These are phyloP conservation scores for Ormosia emarginata DNA, from an alignment of 306 rosid genomes.

Conservation along the genomic window DNA sequence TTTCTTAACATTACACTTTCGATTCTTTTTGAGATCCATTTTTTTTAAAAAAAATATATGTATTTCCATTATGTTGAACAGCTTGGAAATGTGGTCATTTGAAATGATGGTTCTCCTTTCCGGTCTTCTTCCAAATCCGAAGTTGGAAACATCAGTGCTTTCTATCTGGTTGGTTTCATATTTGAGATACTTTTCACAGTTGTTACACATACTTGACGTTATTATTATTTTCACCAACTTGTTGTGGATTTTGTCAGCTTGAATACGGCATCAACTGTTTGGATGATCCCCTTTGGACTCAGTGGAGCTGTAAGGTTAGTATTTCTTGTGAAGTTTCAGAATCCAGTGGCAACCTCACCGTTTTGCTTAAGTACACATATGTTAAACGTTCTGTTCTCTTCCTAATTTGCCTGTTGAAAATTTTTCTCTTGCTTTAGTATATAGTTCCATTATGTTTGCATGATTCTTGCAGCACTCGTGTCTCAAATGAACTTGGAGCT, in stretches of 20 bases:
- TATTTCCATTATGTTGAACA: conserved; percentile 31
- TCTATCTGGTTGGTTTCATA: conserved; percentile 50
- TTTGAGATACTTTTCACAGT: neutral
- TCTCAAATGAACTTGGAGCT: conserved; percentile 41
- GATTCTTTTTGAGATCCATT: neutral
- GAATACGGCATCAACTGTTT: conserved; percentile 45
- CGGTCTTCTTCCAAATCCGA: conserved; percentile 68
- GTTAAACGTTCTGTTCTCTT: neutral
- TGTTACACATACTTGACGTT: neutral
- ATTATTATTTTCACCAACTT: neutral
- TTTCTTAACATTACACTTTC: neutral
- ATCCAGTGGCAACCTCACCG: neutral
- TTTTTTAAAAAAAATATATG: too few species aligned
- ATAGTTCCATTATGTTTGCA: neutral
- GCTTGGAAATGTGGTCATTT: conserved; percentile 73
- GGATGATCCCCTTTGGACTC: conserved; percentile 81
- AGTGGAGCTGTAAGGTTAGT: conserved; percentile 72
- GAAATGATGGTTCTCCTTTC: conserved; percentile 63
- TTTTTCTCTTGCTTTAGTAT: neutral
- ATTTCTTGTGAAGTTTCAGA: neutral
- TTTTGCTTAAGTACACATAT: neutral
- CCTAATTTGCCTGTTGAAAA: neutral
- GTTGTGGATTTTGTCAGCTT: conserved; percentile 40
- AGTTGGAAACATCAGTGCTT: conserved; percentile 66
- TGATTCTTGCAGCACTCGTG: conserved; percentile 45